Base-by-base conservation (phyloP, 208 protist species). In the Leishmania braziliensis region DNA sequence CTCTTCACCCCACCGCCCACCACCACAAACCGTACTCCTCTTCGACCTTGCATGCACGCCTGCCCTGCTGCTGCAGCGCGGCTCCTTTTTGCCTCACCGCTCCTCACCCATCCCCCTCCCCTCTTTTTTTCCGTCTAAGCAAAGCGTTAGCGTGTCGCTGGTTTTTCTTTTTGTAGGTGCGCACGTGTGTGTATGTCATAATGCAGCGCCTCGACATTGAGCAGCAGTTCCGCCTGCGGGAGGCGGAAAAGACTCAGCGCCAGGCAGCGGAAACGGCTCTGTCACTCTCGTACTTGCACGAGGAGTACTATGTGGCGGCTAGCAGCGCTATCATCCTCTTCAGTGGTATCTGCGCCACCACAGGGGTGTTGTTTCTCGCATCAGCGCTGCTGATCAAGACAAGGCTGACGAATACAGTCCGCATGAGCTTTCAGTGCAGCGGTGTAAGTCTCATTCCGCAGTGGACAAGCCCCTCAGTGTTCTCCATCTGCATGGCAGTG, bases 191-290 rank as follows among this genome's bases (percentile, higher is more conserved):
- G 74, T 66, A 10, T 77, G 3, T 18, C 26, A 36, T 39, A 33
- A 79, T 84, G 81, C 39, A 63, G 51, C 29, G 48, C 58, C 75
- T 90, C 54, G 89, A 93, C 74, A 75, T 93, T 43, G 89, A 93
- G 56, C 79, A 88, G 73, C 89, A 93, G 75, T 75, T 90, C 26
- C 84, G 85, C 36, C 80, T 81, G 8, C 80, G 83, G 33, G 81
- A 88, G 68, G 73, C 82, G 20, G 16, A 77, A 33, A 58, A 70
- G 69, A 36, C 69, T 26, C 85, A 72, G 54, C 58, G 75, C 10
- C 80, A 12, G 43, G 83, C 56, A 73, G 83, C 74, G 58, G 79
- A 43, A 26, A 54, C 63, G 16, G 48, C 62, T 48, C 79, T 66
- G 54, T 43, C 56, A 46, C 75, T 83, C 53, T 86, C 77, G 53